phyloP scores from a whole-genome alignment of 495 filamentous ascomycete genomes.

The Terfezia claveryi region DNA sequence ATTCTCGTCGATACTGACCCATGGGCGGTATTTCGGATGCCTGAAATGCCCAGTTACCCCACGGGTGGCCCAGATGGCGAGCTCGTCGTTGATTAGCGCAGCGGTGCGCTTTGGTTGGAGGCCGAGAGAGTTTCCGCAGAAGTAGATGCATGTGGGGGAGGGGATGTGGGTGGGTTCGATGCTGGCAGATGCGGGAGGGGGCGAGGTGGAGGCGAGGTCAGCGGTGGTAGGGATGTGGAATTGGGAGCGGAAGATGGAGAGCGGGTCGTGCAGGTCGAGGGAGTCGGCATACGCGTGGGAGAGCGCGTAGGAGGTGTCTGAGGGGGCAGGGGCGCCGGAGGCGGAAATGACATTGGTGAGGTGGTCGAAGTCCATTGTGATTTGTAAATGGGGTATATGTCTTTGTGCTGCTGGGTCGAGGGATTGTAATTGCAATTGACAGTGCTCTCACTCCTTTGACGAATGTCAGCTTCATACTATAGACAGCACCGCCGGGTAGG shows the following conservation, averaged over 20 bases:
- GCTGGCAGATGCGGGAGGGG: slow-evolving; percentile 1
- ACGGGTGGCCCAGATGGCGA: slow-evolving; percentile 73
- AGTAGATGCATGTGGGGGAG: slow-evolving; percentile 39
- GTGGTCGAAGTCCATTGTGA: background rate
- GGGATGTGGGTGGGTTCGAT: slow-evolving; percentile 20
- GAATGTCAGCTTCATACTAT: no score
- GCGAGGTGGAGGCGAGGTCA: slow-evolving; percentile 28
- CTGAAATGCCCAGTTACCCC: slow-evolving; percentile 90
- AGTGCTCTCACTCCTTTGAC: no score
- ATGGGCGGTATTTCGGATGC: slow-evolving; percentile 52
- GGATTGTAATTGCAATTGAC: no score
- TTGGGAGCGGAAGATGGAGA: slow-evolving; percentile 45
- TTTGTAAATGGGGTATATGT: no score
- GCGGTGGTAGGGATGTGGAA: slow-evolving; percentile 69
- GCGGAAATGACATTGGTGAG: slow-evolving; percentile 1
- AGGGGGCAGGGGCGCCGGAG: slow-evolving; percentile 5
- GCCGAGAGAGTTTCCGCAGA: slow-evolving; percentile 93
- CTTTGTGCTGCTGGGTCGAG: no score
- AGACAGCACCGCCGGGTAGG: no score
- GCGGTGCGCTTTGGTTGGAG: slow-evolving; percentile 58
- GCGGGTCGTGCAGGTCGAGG: slow-evolving; percentile 46
- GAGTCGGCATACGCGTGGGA: slow-evolving; percentile 33
- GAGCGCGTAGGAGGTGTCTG: slow-evolving; percentile 8
- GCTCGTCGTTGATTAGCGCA: slow-evolving; percentile 50
- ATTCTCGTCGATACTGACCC: slow-evolving; percentile 56